These are phyloP conservation scores for Achlya hypogyna DNA, from an alignment of 352 stramenopile genomes.

Conservation along the genomic window DNA sequence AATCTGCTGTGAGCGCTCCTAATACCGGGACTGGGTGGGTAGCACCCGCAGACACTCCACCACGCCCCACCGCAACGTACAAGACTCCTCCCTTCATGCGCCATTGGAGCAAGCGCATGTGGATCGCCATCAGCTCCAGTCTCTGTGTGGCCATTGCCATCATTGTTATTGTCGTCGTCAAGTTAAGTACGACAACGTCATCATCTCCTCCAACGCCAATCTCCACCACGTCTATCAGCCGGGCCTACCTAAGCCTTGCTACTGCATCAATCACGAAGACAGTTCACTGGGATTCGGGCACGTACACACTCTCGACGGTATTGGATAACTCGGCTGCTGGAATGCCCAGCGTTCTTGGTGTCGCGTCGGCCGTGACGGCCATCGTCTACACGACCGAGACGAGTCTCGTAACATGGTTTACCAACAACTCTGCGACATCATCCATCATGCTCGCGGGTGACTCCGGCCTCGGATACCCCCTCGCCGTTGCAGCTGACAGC, in stretches of 20 bases:
- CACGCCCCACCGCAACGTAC: neutral
- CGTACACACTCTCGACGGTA: neutral
- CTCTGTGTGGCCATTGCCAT: neutral
- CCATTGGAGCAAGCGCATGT: no score
- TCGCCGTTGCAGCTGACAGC: neutral
- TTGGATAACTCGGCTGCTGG: neutral
- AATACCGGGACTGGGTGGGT: no score
- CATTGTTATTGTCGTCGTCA: neutral
- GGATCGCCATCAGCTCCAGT: no score
- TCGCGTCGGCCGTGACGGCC: neutral
- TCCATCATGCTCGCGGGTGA: neutral
- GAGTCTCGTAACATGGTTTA: neutral
- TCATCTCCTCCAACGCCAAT: neutral
- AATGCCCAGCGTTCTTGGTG: neutral
- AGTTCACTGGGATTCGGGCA: no score
- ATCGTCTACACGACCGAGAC: neutral
- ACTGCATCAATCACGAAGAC: no score
- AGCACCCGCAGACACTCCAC: no score
- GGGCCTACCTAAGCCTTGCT: no score
- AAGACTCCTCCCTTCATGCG: no score
- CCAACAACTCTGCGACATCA: neutral
- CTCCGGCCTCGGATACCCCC: neutral
- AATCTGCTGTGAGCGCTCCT: no score
- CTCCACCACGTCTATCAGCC: neutral
- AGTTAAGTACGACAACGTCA: neutral